Conservation (phyloP, 2,329 filamentous ascomycete genomes). For the Neurospora sp. region DNA sequence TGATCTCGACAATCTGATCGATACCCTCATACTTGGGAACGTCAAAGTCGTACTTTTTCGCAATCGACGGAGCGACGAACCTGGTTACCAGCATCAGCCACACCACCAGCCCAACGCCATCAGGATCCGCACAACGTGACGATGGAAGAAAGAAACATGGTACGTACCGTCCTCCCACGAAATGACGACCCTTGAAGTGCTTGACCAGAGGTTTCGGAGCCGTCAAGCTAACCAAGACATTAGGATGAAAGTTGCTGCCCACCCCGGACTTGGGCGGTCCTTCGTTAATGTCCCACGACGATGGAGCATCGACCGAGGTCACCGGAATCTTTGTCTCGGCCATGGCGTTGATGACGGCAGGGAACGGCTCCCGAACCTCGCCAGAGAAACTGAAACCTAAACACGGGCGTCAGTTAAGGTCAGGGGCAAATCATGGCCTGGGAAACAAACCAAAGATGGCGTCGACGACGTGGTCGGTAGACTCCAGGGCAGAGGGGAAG, state of each 20-base stretch:
- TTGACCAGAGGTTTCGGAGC: conserved; percentile 86
- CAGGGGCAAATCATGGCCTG: conserved; percentile 7
- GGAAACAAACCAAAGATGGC: conserved; percentile 69
- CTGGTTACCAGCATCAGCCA: conserved; percentile 30
- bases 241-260: conserved; percentile 72
- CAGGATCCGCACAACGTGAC: not conserved
- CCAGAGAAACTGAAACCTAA: conserved; percentile 85
- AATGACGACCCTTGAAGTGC: conserved; percentile 80
- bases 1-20: conserved; percentile 81
- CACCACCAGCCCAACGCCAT: conserved; percentile 14
- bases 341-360: conserved; percentile 67
- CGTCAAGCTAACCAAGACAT: conserved; percentile 75
- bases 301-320: conserved; percentile 84
- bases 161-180: conserved; percentile 71
- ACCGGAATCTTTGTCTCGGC: conserved; percentile 66
- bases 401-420: not conserved
- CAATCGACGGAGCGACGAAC: conserved; percentile 70
- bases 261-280: conserved; percentile 71
- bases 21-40: conserved; percentile 74
- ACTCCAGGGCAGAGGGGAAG: conserved; percentile 56
- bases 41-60: conserved; percentile 78
- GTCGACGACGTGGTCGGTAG: conserved; percentile 76
- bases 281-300: conserved; percentile 84
- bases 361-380: conserved; percentile 87
- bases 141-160: not conserved